A percentile compares a stretch with the other conserved stretches of the same genome.
These are phyloP conservation scores for Pichiaceae sp. DNA, from an alignment of 1,139 yeast species.

Conservation along the genomic window DNA sequence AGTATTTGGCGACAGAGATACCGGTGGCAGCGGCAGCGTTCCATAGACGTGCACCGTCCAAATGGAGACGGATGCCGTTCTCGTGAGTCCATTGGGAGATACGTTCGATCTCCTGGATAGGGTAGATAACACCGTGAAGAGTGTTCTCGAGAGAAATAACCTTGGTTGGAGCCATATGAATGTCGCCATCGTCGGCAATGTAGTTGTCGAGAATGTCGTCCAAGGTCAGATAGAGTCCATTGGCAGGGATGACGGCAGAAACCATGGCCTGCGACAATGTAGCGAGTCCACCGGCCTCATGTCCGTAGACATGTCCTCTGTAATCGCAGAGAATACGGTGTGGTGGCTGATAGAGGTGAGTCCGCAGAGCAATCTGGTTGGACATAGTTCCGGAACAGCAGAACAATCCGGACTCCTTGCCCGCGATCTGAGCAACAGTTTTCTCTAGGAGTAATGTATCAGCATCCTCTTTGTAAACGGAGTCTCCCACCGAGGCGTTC, in stretches of 20 bases:
- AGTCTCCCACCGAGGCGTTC: slow-evolving; percentile 68
- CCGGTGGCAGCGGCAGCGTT: slow-evolving; percentile 78
- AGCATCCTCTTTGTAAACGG: slow-evolving; percentile 80
- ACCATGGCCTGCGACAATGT: slow-evolving; percentile 90
- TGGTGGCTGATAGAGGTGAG: slow-evolving; percentile 80
- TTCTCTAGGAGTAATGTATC: slow-evolving; percentile 60
- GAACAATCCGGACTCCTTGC: slow-evolving; percentile 76
- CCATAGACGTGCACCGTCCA: slow-evolving; percentile 96
- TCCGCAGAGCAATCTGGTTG: slow-evolving; percentile 78
- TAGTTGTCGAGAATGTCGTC: slow-evolving; percentile 64
- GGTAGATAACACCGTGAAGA: slow-evolving; percentile 73
- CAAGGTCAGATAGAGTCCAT: slow-evolving; percentile 68
- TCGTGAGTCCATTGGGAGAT: slow-evolving; percentile 67
- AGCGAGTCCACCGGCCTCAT: slow-evolving; percentile 90
- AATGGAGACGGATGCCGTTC: slow-evolving; percentile 60
- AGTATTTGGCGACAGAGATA: slow-evolving; percentile 60
- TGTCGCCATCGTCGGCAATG: slow-evolving; percentile 73
- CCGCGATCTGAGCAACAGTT: slow-evolving; percentile 61
- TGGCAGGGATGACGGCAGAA: slow-evolving; percentile 67
- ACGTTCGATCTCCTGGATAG: slow-evolving; percentile 68
- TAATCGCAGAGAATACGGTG: slow-evolving; percentile 76
- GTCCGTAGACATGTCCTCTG: slow-evolving; percentile 74
- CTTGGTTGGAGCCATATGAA: slow-evolving; percentile 84
- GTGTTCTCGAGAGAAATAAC: slow-evolving; percentile 85
- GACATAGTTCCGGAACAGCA: slow-evolving; percentile 90